A percentile compares a stretch with the other conserved stretches of the same genome.
phyloP scores from a whole-genome alignment of 495 filamentous ascomycete species.

The Copromyces sp. region DNA sequence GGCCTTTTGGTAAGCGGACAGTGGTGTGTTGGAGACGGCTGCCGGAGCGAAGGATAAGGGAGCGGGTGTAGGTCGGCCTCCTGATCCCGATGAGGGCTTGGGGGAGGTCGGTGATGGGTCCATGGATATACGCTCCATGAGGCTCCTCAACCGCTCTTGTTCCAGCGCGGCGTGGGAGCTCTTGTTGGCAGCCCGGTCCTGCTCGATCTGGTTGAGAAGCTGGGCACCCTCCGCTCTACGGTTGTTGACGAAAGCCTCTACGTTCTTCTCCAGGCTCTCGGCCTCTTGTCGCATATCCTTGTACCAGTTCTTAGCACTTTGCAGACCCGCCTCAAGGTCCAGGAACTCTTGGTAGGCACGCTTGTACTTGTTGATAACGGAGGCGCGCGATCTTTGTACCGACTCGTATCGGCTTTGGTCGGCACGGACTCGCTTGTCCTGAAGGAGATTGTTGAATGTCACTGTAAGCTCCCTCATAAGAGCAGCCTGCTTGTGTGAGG shows the following conservation, averaged over 20 bases:
- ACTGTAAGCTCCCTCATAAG: slow-evolving; percentile 92
- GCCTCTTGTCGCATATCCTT: slow-evolving; percentile 92
- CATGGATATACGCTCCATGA: slow-evolving; percentile 95
- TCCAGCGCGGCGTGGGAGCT: slow-evolving; percentile 73
- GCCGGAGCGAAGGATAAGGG: slow-evolving; percentile 23
- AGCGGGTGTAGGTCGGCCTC: slow-evolving; percentile 33
- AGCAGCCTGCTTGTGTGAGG: slow-evolving; percentile 85
- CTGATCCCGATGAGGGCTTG: slow-evolving; percentile 17
- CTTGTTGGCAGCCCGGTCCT: slow-evolving; percentile 55
- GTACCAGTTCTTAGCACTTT: slow-evolving; percentile 86
- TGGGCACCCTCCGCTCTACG: slow-evolving; percentile 85
- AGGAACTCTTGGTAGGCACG: slow-evolving; percentile 88
- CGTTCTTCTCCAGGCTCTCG: slow-evolving; percentile 90
- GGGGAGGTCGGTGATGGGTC: slow-evolving; percentile 43
- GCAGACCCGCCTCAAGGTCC: slow-evolving; percentile 75
- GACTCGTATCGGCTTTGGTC: slow-evolving; percentile 92
- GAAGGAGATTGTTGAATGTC: slow-evolving; percentile 76
- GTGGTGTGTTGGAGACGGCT: slow-evolving; percentile 13
- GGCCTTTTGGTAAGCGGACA: slow-evolving; percentile 36
- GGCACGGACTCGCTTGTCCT: slow-evolving; percentile 86
- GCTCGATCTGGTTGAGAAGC: slow-evolving; percentile 78
- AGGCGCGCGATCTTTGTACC: slow-evolving; percentile 70
- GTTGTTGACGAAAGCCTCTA: slow-evolving; percentile 93
- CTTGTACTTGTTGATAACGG: slow-evolving; percentile 80
- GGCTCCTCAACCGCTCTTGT: slow-evolving; percentile 68